Percentiles rank a stretch among this genome's conserved stretches.
Evolutionary conservation across 2,329 filamentous ascomycete species (phyloP).

Genomic region (Ceratocystis harringtonii): DNA sequence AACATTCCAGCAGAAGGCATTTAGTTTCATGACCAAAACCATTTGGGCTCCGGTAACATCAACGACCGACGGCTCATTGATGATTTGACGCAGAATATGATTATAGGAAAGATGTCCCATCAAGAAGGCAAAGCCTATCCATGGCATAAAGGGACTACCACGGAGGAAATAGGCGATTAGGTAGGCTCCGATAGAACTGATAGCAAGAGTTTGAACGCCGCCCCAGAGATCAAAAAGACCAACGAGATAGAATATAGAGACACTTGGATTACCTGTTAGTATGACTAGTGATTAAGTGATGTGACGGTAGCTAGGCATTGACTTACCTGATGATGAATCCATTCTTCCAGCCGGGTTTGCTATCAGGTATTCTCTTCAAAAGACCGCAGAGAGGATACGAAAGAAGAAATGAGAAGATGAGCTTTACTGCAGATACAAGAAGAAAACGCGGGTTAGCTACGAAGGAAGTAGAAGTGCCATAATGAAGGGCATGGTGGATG

Average conservation of each 20-base stretch:
- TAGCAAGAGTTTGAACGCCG: conserved; percentile 62
- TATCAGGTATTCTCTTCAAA: conserved; percentile 80
- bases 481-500: neutral
- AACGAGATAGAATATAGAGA: conserved; percentile 79
- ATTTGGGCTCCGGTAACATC: conserved; percentile 96
- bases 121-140: conserved; percentile 82
- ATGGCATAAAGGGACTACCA: conserved; percentile 82
- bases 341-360: conserved; percentile 72
- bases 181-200: conserved; percentile 69
- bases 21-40: conserved; percentile 96
- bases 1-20: conserved; percentile 94
- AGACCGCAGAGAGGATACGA: conserved; percentile 84
- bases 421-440: conserved; percentile 54
- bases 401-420: conserved; percentile 75
- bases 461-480: neutral
- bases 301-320: neutral
- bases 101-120: conserved; percentile 92
- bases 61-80: conserved; percentile 48
- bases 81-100: conserved; percentile 68
- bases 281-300: neutral
- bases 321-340: conserved; percentile 62
- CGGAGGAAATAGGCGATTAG: conserved; percentile 68
- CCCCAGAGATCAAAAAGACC: conserved; percentile 87
- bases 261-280: conserved; percentile 30
- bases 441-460: conserved; percentile 1